Percentiles rank a stretch among this genome's conserved stretches.
phyloP scores from a whole-genome alignment of 495 filamentous ascomycete genomes.

The Podospora anserina region DNA sequence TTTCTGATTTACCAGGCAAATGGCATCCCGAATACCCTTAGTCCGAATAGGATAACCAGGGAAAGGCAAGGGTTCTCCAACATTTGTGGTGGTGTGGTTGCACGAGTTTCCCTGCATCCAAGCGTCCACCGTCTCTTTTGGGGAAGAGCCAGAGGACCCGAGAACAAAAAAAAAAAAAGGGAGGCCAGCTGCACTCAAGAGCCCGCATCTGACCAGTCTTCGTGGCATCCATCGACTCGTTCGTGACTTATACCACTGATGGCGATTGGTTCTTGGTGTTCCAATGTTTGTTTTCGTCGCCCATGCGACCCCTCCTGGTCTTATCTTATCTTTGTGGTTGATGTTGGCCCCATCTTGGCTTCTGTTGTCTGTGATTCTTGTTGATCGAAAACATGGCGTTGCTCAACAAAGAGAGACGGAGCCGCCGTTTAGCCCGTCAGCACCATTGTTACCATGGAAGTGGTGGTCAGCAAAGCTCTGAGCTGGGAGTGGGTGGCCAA shows the following conservation, averaged over 20 bases:
- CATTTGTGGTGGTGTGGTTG: constrained; percentile 4
- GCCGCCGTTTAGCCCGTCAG: constrained; percentile 1
- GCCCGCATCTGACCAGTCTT: constrained; percentile 23
- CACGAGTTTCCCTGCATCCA: constrained; percentile 3
- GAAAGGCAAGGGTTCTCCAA: not conserved
- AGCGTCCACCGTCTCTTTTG: not conserved
- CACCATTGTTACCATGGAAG: not conserved
- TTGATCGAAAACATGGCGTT: not conserved
- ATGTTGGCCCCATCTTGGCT: not conserved
- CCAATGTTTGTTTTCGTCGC: constrained; percentile 2
- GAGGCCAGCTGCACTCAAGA: constrained; percentile 7
- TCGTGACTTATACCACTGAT: constrained; percentile 18
- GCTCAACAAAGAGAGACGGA: not conserved
- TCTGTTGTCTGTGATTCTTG: not conserved
- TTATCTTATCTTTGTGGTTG: constrained; percentile 6
- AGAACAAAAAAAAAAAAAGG: constrained; percentile 15
- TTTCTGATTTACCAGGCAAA: not conserved
- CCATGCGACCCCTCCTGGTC: not conserved
- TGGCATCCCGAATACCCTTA: not conserved
- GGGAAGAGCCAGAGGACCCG: not conserved
- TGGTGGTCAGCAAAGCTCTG: constrained; percentile 3
- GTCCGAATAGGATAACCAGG: not conserved
- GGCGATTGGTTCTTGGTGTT: constrained; percentile 21
- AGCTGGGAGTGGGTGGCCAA: not conserved
- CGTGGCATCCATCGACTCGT: constrained; percentile 21